Percentiles rank a stretch among this genome's conserved stretches.
phyloP scores from a whole-genome alignment of 2,329 filamentous ascomycete genomes.

The Trichoderma sp. region DNA sequence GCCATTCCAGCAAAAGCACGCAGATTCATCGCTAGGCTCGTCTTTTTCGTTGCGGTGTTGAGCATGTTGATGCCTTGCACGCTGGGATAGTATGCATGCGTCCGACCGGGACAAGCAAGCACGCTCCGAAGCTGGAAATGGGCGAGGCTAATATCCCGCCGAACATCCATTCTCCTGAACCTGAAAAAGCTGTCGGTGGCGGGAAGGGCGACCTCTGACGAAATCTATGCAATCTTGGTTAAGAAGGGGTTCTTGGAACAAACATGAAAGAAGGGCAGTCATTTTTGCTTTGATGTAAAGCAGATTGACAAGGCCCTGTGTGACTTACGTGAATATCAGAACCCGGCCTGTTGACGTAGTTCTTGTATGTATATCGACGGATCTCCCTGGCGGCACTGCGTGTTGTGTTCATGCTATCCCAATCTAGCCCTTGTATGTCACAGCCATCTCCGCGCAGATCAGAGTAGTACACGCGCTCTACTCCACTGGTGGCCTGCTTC shows the following conservation, averaged over 20 bases:
- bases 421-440: constrained; percentile 60
- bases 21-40: constrained; percentile 46
- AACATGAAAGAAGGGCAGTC: not conserved
- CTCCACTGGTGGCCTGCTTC: constrained; percentile 26
- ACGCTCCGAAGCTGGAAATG: constrained; percentile 67
- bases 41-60: constrained; percentile 48
- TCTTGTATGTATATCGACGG: constrained; percentile 50
- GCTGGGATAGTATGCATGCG: constrained; percentile 56
- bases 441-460: constrained; percentile 54
- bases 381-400: constrained; percentile 47
- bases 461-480: constrained; percentile 34
- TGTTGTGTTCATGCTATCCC: constrained; percentile 51
- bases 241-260: not conserved
- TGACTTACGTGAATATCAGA: constrained; percentile 40
- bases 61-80: constrained; percentile 48
- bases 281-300: not conserved
- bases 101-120: constrained; percentile 54
- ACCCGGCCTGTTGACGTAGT: constrained; percentile 53
- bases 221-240: not conserved
- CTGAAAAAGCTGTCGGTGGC: constrained; percentile 52
- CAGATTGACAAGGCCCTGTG: not conserved
- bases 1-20: constrained; percentile 36
- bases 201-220: constrained; percentile 32
- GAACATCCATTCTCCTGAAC: constrained; percentile 56
- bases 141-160: constrained; percentile 52